phyloP scores from a whole-genome alignment of 768 basidiomycete species.

The Pleurotus djamor region DNA sequence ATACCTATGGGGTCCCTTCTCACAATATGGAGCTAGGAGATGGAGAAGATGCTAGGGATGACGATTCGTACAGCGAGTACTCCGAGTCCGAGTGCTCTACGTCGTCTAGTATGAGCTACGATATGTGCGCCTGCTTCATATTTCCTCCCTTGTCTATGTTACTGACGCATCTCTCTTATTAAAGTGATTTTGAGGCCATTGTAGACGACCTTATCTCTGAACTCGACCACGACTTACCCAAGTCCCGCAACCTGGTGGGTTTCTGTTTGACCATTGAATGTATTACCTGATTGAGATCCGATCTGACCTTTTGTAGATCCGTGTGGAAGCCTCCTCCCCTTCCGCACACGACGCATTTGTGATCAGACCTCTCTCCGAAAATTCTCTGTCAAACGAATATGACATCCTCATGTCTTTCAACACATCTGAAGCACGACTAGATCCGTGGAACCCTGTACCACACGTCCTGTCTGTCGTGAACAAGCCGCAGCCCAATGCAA shows the following conservation, averaged over 20 bases:
- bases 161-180: background rate
- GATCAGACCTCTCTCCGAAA: slow-evolving; percentile 34
- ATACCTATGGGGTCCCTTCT: background rate
- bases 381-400: slow-evolving; percentile 28
- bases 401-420: slow-evolving; percentile 42
- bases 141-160: background rate
- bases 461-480: slow-evolving; percentile 42
- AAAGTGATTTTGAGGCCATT: slow-evolving; percentile 29
- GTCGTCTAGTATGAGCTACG: slow-evolving; percentile 25
- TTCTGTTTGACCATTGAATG: background rate
- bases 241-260: slow-evolving; percentile 18
- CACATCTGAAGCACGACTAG: slow-evolving; percentile 36
- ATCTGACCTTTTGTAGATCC: slow-evolving; percentile 18
- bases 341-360: slow-evolving; percentile 29
- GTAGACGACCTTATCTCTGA: slow-evolving; percentile 25
- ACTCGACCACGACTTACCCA: slow-evolving; percentile 13
- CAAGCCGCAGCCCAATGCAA: slow-evolving; percentile 14
- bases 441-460: slow-evolving; percentile 56
- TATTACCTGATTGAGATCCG: background rate
- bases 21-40: background rate
- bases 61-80: slow-evolving; percentile 1
- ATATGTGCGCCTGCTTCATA: slow-evolving; percentile 21
- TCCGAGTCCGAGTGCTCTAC: slow-evolving; percentile 23
- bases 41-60: background rate
- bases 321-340: slow-evolving; percentile 23